Evolutionary conservation across 176 grass and related monocot genomes (phyloP), one percentile per base, ranked within the genome.

Genomic region (Rhynchospora breviuscula): DNA sequence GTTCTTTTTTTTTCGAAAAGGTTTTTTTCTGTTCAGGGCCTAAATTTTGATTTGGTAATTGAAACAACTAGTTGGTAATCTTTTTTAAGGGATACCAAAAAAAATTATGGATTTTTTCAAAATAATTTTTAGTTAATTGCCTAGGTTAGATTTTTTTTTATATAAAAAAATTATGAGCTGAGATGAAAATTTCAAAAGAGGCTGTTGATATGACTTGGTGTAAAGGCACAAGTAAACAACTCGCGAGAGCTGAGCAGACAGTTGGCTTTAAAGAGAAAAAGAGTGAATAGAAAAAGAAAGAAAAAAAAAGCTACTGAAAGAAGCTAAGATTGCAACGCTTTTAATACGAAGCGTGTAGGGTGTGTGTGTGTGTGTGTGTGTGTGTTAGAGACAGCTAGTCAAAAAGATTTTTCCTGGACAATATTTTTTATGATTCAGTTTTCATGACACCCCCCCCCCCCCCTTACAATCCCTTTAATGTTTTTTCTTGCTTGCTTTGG

Each of bases 341-440:
- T 81, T 64, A 81, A 64, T 63, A 46, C 59, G 0, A 26, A 25
- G 58, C 63, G 79, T 80, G 54, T 80, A 26, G 45, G 22, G n/a
- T n/a, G n/a, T n/a, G n/a, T n/a, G n/a, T n/a, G n/a, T n/a, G n/a
- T n/a, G n/a, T n/a, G n/a, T n/a, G n/a, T 77, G 52, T 23, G 59
- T 23, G 54, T 63, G 59, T 48, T 48, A 81, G 79, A 18, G 79
- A 81, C 79, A 81, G 78, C 21, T 81, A 59, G 79, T 81, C 79
- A 81, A 81, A 81, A 81, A 64, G 79, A 63, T 63, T 64, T 81
- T 81, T 64, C 23, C 23, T 31, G 21, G 59, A 64, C 29, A 46
- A 81, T 63, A 48, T 59, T 60, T 81, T 81, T 47, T 21, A 40
- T 40, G 11, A 5, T 2, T 61, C 57, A 33, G 58, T 81, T 59